Percentiles rank a stretch among this genome's conserved stretches.
phyloP scores from a whole-genome alignment of 2,329 filamentous ascomycete genomes.

The Phialocephala sp. region DNA sequence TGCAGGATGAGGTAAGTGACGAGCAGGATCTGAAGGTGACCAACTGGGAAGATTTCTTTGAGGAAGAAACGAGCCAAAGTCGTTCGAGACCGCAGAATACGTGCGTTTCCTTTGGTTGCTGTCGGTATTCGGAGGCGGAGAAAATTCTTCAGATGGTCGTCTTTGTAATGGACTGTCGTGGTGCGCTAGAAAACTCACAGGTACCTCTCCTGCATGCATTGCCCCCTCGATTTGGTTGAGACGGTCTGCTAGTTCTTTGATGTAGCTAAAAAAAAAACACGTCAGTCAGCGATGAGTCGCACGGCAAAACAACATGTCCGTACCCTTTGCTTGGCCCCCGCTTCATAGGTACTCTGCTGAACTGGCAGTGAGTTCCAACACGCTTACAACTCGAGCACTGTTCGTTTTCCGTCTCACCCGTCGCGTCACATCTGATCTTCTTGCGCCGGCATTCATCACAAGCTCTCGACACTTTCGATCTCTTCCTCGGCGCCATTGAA shows the following conservation, averaged over 20 bases:
- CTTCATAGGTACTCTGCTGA: conserved; percentile 88
- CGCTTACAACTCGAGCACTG: conserved; percentile 84
- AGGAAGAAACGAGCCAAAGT: conserved; percentile 49
- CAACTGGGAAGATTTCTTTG: conserved; percentile 35
- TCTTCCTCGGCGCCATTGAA: conserved; percentile 66
- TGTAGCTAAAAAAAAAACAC: conserved; percentile 64
- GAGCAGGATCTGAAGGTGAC: conserved; percentile 33
- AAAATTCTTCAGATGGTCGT: conserved; percentile 56
- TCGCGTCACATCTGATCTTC: conserved; percentile 88
- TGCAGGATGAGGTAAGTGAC: conserved; percentile 31
- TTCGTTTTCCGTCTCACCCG: conserved; percentile 72
- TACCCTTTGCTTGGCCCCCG: conserved; percentile 88
- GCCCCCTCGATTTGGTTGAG: conserved; percentile 84
- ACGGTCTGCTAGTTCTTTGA: conserved; percentile 87
- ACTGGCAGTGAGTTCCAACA: conserved; percentile 77
- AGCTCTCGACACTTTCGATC: conserved; percentile 85
- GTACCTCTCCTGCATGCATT: conserved; percentile 57
- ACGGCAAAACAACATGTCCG: conserved; percentile 29
- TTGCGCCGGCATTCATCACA: conserved; percentile 90
- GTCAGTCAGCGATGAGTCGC: conserved; percentile 7
- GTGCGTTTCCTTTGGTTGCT: conserved; percentile 51
- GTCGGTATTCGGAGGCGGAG: conserved; percentile 53
- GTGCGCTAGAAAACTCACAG: conserved; percentile 46
- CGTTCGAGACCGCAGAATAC: conserved; percentile 54
- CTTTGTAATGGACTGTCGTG: conserved; percentile 46